Evolutionary conservation across 495 filamentous ascomycete genomes (phyloP).

Genomic region (Aspergillus incahuasiensis): DNA sequence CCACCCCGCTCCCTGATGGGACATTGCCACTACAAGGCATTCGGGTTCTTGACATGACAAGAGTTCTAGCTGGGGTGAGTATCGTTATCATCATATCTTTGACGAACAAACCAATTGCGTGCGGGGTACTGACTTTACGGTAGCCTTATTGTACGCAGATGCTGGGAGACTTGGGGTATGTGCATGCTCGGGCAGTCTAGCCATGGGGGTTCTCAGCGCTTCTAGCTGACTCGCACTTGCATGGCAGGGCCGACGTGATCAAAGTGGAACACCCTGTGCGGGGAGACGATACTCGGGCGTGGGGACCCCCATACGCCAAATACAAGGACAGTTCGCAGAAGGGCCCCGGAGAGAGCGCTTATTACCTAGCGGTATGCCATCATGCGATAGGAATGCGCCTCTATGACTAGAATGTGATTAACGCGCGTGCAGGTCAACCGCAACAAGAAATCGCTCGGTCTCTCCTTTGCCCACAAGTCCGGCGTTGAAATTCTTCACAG

Average conservation of each 20-base stretch:
- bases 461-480: slow-evolving; percentile 80
- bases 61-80: slow-evolving; percentile 90
- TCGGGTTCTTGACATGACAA: slow-evolving; percentile 90
- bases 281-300: slow-evolving; percentile 92
- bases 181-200: background rate
- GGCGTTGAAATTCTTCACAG: slow-evolving; percentile 83
- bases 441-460: slow-evolving; percentile 90
- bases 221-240: background rate
- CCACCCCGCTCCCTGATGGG: slow-evolving; percentile 26
- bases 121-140: slow-evolving; percentile 15
- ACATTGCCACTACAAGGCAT: slow-evolving; percentile 75
- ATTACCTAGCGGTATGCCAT: slow-evolving; percentile 76
- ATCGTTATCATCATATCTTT: background rate
- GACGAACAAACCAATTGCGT: background rate
- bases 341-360: slow-evolving; percentile 88
- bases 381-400: background rate
- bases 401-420: background rate
- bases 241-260: slow-evolving; percentile 81
- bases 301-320: slow-evolving; percentile 91
- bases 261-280: slow-evolving; percentile 91
- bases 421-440: slow-evolving; percentile 68
- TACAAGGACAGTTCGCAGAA: slow-evolving; percentile 55
- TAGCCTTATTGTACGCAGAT: slow-evolving; percentile 98
- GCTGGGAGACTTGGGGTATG: slow-evolving; percentile 89
- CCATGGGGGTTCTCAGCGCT: background rate